Percentiles rank a stretch among this genome's conserved stretches.
These are phyloP conservation scores for Pythium sp. DNA, from an alignment of 352 stramenopile species.

Conservation along the genomic window DNA sequence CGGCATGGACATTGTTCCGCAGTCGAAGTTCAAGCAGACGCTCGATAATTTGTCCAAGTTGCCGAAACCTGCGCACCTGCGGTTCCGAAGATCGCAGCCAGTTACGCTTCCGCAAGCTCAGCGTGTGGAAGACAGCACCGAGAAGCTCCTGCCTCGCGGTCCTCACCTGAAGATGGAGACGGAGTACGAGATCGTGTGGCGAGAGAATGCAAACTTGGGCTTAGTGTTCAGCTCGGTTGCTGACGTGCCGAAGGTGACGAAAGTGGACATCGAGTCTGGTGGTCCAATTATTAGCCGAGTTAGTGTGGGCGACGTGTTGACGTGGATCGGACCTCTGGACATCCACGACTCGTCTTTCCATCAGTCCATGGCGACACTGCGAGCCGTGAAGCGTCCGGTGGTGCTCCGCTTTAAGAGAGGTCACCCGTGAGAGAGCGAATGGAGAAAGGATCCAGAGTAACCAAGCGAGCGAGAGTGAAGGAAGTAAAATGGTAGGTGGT, in stretches of 20 bases:
- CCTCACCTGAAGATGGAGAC: constrained; percentile 51
- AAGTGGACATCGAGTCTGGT: constrained; percentile 77
- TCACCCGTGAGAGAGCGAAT: constrained; percentile 14
- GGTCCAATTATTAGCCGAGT: constrained; percentile 71
- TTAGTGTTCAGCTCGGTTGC: constrained; percentile 82
- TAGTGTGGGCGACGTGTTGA: constrained; percentile 69
- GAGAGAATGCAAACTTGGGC: constrained; percentile 79
- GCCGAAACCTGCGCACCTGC: constrained; percentile 66
- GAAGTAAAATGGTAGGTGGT: constrained; percentile 19
- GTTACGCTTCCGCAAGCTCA: constrained; percentile 18
- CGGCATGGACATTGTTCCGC: constrained; percentile 66
- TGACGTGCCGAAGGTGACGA: constrained; percentile 77
- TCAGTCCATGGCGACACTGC: constrained; percentile 81
- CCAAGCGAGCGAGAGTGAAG: constrained; percentile 7
- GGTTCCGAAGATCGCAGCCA: constrained; percentile 50
- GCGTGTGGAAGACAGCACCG: constrained; percentile 34
- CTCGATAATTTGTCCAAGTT: constrained; percentile 68
- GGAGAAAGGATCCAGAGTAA: neutral
- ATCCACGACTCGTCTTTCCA: constrained; percentile 80
- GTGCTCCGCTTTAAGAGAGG: constrained; percentile 76
- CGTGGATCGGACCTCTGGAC: constrained; percentile 76
- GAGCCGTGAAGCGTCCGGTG: constrained; percentile 76
- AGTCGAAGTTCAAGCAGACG: constrained; percentile 80
- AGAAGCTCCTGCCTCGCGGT: constrained; percentile 49
- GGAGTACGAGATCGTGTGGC: constrained; percentile 85